A percentile compares a stretch with the other conserved stretches of the same genome.
Conservation (phyloP, 768 basidiomycete species). For the Sistotremastrum suecicum region DNA sequence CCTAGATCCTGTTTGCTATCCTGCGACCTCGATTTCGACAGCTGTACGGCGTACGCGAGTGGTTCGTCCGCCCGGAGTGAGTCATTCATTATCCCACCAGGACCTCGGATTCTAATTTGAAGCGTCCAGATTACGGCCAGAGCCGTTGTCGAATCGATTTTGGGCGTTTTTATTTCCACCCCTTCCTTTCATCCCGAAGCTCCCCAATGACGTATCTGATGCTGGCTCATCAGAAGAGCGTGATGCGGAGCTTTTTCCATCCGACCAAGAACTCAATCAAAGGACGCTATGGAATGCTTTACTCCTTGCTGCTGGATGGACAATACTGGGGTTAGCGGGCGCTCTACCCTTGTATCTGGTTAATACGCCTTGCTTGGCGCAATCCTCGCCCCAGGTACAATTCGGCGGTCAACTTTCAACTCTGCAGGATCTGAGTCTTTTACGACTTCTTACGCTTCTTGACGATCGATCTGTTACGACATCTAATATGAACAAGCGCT, state of each 20-base stretch:
- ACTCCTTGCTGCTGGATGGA: constrained; percentile 50
- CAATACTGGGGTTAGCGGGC: constrained; percentile 52
- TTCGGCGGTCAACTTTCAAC: constrained; percentile 51
- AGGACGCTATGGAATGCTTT: constrained; percentile 56
- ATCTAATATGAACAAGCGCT: constrained; percentile 14
- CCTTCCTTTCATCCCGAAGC: constrained; percentile 46
- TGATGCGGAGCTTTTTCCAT: constrained; percentile 50
- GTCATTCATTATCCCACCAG: constrained; percentile 15
- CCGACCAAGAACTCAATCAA: constrained; percentile 62
- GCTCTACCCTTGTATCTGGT: constrained; percentile 64
- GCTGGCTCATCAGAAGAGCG: constrained; percentile 32
- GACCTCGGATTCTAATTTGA: constrained; percentile 4
- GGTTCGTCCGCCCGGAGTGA: constrained; percentile 63
- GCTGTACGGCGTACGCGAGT: constrained; percentile 58
- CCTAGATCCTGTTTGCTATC: constrained; percentile 50
- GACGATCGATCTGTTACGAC: constrained; percentile 26
- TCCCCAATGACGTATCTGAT: constrained; percentile 42
- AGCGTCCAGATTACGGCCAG: constrained; percentile 41
- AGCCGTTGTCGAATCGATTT: constrained; percentile 39
- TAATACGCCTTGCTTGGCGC: constrained; percentile 50
- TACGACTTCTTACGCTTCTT: constrained; percentile 54
- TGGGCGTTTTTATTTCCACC: constrained; percentile 61
- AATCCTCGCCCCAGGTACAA: constrained; percentile 26
- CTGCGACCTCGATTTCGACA: constrained; percentile 57
- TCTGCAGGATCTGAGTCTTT: constrained; percentile 62